phyloP scores from a whole-genome alignment of 2,329 filamentous ascomycete genomes.

The Capronia americana region DNA sequence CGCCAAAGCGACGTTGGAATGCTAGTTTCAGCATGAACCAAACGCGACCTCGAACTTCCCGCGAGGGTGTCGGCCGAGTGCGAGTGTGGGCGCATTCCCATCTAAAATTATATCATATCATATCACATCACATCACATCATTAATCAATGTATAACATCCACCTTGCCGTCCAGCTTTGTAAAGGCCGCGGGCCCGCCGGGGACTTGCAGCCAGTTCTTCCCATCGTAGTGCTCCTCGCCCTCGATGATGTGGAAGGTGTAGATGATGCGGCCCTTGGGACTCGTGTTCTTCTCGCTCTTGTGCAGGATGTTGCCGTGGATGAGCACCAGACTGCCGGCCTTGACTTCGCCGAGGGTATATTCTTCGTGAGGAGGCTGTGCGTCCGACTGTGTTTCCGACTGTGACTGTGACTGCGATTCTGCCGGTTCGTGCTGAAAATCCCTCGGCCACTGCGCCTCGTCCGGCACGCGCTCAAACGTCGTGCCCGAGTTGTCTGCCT shows the following conservation, averaged over 20 bases:
- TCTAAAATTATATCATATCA: too few relatives aligned
- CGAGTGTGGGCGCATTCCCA: background rate
- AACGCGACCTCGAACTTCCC: background rate
- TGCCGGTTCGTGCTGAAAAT: slow-evolving; percentile 49
- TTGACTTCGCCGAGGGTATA: slow-evolving; percentile 87
- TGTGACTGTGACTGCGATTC: too few relatives aligned
- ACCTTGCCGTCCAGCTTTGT: slow-evolving; percentile 61
- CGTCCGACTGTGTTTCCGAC: too few relatives aligned
- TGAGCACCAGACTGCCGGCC: slow-evolving; percentile 87
- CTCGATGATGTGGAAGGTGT: slow-evolving; percentile 97
- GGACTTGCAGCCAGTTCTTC: slow-evolving; percentile 92
- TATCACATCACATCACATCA: background rate
- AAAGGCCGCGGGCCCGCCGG: slow-evolving; percentile 76
- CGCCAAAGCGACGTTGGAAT: background rate
- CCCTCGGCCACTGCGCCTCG: slow-evolving; percentile 70
- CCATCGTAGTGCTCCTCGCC: slow-evolving; percentile 78
- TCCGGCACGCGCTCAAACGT: slow-evolving; percentile 67
- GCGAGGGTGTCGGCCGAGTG: background rate
- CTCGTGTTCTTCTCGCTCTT: slow-evolving; percentile 95
- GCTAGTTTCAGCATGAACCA: background rate
- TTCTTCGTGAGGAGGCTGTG: slow-evolving; percentile 47
- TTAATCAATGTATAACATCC: background rate
- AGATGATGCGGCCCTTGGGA: slow-evolving; percentile 86
- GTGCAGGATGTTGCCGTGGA: slow-evolving; percentile 94
- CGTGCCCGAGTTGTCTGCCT: slow-evolving; percentile 61